Evolutionary conservation across 2,329 filamentous ascomycete species (phyloP).

Genomic region (Didymella segeticola): DNA sequence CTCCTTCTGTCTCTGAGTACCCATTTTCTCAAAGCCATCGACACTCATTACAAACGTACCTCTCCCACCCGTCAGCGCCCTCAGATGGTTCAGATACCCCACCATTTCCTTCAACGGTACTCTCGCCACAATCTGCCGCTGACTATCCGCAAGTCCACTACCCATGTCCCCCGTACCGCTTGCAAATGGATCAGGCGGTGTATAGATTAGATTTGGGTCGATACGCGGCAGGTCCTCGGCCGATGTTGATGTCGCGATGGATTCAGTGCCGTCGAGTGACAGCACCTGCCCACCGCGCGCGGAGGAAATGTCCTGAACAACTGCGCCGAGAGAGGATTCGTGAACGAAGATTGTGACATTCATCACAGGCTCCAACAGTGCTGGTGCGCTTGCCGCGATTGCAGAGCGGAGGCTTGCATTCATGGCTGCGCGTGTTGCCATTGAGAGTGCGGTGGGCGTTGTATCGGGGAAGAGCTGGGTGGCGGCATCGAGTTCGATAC

Average conservation of each 20-base stretch:
- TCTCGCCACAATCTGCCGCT: slow-evolving; percentile 75
- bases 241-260: slow-evolving; percentile 6
- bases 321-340: slow-evolving; percentile 78
- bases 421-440: slow-evolving; percentile 68
- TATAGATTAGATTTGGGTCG: slow-evolving; percentile 78
- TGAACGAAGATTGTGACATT: slow-evolving; percentile 84
- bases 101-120: slow-evolving; percentile 98
- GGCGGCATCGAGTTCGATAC: slow-evolving; percentile 70
- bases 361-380: slow-evolving; percentile 93
- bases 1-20: slow-evolving; percentile 64
- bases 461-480: slow-evolving; percentile 72
- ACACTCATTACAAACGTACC: slow-evolving; percentile 78
- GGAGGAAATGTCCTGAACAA: slow-evolving; percentile 82
- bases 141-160: slow-evolving; percentile 29
- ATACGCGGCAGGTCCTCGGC: slow-evolving; percentile 57
- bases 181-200: slow-evolving; percentile 84
- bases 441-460: slow-evolving; percentile 71
- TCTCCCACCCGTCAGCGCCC: slow-evolving; percentile 86
- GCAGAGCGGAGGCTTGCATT: slow-evolving; percentile 71
- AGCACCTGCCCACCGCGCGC: slow-evolving; percentile 76
- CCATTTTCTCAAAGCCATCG: slow-evolving; percentile 74
- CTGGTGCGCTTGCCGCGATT: slow-evolving; percentile 61
- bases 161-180: slow-evolving; percentile 30
- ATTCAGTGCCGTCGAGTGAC: slow-evolving; percentile 62
- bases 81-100: slow-evolving; percentile 86